Evolutionary conservation across 768 basidiomycete species (phyloP).

Genomic region (Mycena haematopus): DNA sequence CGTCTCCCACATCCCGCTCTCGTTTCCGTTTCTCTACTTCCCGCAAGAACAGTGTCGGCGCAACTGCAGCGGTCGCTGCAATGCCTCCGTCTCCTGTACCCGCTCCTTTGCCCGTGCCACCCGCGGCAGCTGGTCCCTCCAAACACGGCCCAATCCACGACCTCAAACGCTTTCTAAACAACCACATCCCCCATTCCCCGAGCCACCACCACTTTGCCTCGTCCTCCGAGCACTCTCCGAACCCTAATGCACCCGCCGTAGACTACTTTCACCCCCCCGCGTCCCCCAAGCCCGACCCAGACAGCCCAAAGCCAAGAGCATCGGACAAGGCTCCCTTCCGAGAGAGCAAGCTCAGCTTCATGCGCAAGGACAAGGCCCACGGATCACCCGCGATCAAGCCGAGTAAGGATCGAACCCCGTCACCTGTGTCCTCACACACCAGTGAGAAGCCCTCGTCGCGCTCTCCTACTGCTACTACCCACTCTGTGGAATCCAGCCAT

Average conservation of each 20-base stretch:
- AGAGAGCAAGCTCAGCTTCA: conserved; percentile 35
- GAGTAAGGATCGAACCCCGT: conserved; percentile 53
- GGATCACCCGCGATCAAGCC: conserved; percentile 39
- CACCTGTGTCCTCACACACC: conserved; percentile 35
- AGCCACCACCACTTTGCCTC: conserved; percentile 40
- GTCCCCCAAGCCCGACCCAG: conserved; percentile 5
- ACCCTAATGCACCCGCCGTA: not conserved
- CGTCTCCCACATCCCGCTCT: conserved; percentile 27
- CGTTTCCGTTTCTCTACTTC: conserved; percentile 36
- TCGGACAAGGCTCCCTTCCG: conserved; percentile 9
- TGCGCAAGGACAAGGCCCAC: conserved; percentile 35
- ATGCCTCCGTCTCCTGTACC: conserved; percentile 8
- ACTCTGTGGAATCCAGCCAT: conserved; percentile 33
- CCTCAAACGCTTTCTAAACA: conserved; percentile 93
- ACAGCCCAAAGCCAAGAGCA: not conserved
- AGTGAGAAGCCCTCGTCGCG: conserved; percentile 37
- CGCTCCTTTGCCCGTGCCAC: conserved; percentile 32
- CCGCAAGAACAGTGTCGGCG: conserved; percentile 24
- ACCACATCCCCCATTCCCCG: conserved; percentile 76
- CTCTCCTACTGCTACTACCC: conserved; percentile 33
- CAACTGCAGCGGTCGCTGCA: conserved; percentile 24
- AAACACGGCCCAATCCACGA: conserved; percentile 82
- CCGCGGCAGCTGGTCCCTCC: conserved; percentile 24
- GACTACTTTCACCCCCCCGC: conserved; percentile 21
- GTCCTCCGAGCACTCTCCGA: conserved; percentile 19